Evolutionary conservation across 1,284 basidiomycete species (phyloP), one percentile per base, ranked within the genome.

Genomic region (Ceratobasidium sp.): DNA sequence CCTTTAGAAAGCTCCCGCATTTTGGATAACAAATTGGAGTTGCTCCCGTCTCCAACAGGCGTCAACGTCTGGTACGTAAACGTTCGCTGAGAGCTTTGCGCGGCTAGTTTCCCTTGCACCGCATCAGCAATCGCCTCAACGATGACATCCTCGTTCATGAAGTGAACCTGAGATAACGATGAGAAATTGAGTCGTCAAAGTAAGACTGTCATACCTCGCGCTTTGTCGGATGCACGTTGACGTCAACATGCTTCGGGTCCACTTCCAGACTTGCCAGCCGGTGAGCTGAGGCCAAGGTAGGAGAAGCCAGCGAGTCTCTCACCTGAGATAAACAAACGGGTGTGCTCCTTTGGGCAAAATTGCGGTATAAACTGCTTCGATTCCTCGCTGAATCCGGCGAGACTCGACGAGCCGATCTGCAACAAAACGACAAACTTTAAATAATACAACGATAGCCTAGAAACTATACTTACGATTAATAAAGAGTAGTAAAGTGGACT

Each of bases 201-300:
- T 43, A 30, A 21, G 30, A n/a, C 1, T 21, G 16, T 46, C 75
- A 26, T 21, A 85, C 84, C 80, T 98, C 96, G 46, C 93, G 91
- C 81, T 99, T 99, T 0, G 98, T 99, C 0, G 98, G 98, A 80
- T 98, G 97, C 0, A 99, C 96, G 78, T 99, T 99, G 73, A 98
- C 96, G 78, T 99, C 98, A 11, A 99, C 91, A 35, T 92, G 90
- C 43, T 89, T 87, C 0, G 96, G 95, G 73, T 95, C 90, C 76
- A 99, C 91, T 41, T 90, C 84, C 44, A 99, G 82, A 76, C 94
- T 95, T 38, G 63, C 14, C 55, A 30, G 72, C 41, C 6, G 18
- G 44, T 26, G 32, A 55, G 21, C 28, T 38, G 35, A 11, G 28
- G 43, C 26, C 14, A 30, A 13, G 49, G 16, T 18, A 38, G 16